phyloP scores from a whole-genome alignment of 1,284 basidiomycete species.

The Volvariella volvacea region DNA sequence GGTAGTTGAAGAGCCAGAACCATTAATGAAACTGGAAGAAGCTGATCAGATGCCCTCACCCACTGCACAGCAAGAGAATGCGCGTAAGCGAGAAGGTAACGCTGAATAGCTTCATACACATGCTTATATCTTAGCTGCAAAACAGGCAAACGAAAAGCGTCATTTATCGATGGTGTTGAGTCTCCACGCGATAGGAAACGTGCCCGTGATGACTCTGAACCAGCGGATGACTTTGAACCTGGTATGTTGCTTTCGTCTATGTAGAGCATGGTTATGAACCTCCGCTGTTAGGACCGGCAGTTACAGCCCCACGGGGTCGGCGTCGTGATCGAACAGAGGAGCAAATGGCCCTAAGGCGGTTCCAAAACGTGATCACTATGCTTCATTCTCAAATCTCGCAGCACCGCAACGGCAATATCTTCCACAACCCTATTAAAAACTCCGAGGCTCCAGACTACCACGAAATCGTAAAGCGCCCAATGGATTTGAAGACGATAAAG shows the following conservation, averaged over 20 bases:
- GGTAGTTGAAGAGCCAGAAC: constrained; percentile 21
- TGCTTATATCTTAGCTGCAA: background rate
- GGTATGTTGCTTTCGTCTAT: constrained; percentile 23
- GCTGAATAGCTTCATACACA: constrained; percentile 1
- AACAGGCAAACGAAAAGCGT: constrained; percentile 64
- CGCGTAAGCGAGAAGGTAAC: constrained; percentile 27
- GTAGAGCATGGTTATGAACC: background rate
- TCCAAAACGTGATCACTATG: constrained; percentile 75
- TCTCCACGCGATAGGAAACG: constrained; percentile 56
- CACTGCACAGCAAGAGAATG: constrained; percentile 4
- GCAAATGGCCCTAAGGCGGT: constrained; percentile 56
- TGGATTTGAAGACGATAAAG: constrained; percentile 90
- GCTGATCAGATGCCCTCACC: constrained; percentile 27
- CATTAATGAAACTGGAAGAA: constrained; percentile 19
- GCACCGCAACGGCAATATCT: constrained; percentile 84
- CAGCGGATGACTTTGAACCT: constrained; percentile 57
- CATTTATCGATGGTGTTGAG: constrained; percentile 46
- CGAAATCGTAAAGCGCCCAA: constrained; percentile 85
- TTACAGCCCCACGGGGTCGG: constrained; percentile 23
- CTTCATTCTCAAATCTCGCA: constrained; percentile 78
- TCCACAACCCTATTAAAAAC: constrained; percentile 84
- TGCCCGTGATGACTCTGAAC: constrained; percentile 60
- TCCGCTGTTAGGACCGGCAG: constrained; percentile 23
- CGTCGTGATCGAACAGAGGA: constrained; percentile 33
- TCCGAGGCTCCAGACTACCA: constrained; percentile 87